phyloP scores from a whole-genome alignment of 371 early-diverging fungal genomes.

The Actinomucor elegans region DNA sequence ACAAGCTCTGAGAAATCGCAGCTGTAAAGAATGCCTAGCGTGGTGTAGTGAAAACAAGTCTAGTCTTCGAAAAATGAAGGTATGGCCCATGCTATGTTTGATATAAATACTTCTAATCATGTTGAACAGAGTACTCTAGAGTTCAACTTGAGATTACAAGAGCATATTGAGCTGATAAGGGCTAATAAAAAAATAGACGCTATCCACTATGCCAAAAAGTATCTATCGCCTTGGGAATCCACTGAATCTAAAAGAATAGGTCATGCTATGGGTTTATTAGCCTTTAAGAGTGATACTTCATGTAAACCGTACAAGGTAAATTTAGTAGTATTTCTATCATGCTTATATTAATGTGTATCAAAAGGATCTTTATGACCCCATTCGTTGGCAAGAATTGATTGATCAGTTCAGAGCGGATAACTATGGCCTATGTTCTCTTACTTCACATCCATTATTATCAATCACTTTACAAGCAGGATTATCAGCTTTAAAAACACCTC shows the following conservation, averaged over 20 bases:
- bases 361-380: conserved; percentile 65
- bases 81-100: conserved; percentile 8
- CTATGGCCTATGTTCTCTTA: conserved; percentile 81
- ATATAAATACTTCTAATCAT: neutral
- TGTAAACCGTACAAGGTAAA: conserved; percentile 77
- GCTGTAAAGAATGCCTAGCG: conserved; percentile 82
- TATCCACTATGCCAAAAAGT: conserved; percentile 81
- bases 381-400: conserved; percentile 81
- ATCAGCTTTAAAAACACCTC: conserved; percentile 86
- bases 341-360: neutral
- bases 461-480: conserved; percentile 92
- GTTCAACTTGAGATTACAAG: conserved; percentile 91
- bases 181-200: conserved; percentile 67
- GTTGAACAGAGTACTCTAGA: conserved; percentile 81
- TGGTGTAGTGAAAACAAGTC: conserved; percentile 95
- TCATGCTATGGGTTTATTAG: conserved; percentile 86
- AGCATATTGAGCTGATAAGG: conserved; percentile 86
- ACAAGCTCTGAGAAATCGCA: conserved; percentile 66
- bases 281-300: conserved; percentile 70
- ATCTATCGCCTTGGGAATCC: conserved; percentile 74
- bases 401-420: conserved; percentile 80
- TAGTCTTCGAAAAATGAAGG: conserved; percentile 70
- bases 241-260: conserved; percentile 74
- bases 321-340: neutral
- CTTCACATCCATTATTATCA: conserved; percentile 80